Base-by-base conservation (phyloP, 2,329 filamentous ascomycete genomes). In the Talaromyces sp. region DNA sequence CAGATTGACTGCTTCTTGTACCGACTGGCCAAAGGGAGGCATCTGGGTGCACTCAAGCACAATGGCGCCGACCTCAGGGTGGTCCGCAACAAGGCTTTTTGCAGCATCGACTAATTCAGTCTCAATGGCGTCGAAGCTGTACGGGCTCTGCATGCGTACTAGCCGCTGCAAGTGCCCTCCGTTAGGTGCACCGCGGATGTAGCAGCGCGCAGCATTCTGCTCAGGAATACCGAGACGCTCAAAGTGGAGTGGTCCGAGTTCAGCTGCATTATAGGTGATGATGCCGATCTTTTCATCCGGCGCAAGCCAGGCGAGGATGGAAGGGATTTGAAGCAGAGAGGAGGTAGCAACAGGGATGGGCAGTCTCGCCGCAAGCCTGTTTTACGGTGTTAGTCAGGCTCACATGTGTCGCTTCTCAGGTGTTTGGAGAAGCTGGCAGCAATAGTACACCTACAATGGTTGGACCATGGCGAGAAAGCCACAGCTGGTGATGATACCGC, bases 401-500 rank as follows among this genome's bases (percentile, higher is more conserved):
- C 14, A 5, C n/a, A 28, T 8, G 30, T 12, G 8, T 47, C 9
- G 8, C 36, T 47, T 47, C 16, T 14, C 16, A 4, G 23, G 10
- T 7, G 33, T 18, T 8, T 16, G 42, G 42, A 10, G 42, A 47
- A 57, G 36, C 18, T 28, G 23, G 30, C 16, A 44, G 14, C 3
- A 40, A 16, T n/a, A 40, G 42, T 47, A 6, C 16, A 63, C 64
- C 57, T 63, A 75, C 73, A 66, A 65, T 5, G 65, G 65, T 56
- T 77, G 75, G 0, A 72, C 72, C 68, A 75, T 70, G 18, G 75
- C 75, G 5, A 77, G 66, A 58, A 78, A 78, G 1, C 76, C 76
- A 57, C 76, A 78, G 65, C 75, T 77, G 1, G 76, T 77, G 36
- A 77, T 72, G 54, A 77, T 72, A 28, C 75, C 75, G 3, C 77